Conservation (phyloP, 2,329 filamentous ascomycete species). For the Colletotrichum magnum region DNA sequence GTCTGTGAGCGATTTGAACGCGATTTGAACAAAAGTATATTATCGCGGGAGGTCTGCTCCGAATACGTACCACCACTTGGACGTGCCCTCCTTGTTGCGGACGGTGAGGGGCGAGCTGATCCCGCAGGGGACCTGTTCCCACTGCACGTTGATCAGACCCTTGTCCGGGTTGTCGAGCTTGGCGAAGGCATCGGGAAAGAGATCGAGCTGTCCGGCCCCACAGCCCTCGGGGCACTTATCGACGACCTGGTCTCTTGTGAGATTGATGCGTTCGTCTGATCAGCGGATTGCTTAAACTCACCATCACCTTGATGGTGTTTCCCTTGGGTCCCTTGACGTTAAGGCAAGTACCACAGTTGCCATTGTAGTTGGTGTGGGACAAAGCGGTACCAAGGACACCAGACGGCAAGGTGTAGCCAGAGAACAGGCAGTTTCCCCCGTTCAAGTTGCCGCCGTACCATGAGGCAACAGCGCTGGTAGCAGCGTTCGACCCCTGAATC, state of each 20-base stretch:
- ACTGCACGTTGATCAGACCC: conserved; percentile 65
- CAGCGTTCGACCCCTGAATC: conserved; percentile 20
- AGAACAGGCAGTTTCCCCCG: conserved; percentile 31
- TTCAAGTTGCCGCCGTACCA: conserved; percentile 32
- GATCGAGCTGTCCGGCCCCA: conserved; percentile 66
- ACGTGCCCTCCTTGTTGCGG: conserved; percentile 67
- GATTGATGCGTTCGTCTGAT: neutral
- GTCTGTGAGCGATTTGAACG: conserved; percentile 50
- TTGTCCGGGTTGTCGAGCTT: conserved; percentile 58
- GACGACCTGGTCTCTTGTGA: conserved; percentile 56
- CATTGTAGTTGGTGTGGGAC: conserved; percentile 29
- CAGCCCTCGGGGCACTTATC: conserved; percentile 70
- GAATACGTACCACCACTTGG: conserved; percentile 42
- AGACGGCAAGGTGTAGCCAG: conserved; percentile 29
- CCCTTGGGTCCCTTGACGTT: conserved; percentile 34
- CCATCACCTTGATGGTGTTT: conserved; percentile 37
- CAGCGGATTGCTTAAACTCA: neutral
- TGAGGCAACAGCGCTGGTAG: conserved; percentile 28
- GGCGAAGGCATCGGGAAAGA: conserved; percentile 66
- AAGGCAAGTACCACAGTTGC: conserved; percentile 35
- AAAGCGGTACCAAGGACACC: conserved; percentile 29
- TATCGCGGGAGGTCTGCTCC: neutral
- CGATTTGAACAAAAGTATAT: too few relatives aligned
- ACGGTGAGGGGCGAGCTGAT: conserved; percentile 64
- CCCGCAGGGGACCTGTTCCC: conserved; percentile 65